Base-by-base conservation (phyloP, 2,329 filamentous ascomycete genomes). In the Fusarium foetens region DNA sequence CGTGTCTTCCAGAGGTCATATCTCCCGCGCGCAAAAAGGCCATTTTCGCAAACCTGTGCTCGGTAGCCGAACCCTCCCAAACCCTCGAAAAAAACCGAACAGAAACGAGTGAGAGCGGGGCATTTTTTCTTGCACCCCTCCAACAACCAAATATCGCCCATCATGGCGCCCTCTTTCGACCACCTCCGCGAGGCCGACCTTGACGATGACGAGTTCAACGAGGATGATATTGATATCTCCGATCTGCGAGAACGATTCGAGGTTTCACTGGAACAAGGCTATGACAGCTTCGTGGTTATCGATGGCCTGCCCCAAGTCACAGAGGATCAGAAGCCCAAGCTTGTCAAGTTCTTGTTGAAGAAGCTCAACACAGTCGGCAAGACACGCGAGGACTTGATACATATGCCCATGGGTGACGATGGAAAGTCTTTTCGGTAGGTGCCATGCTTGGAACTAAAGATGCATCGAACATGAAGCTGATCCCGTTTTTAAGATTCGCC, bases 271-370 rank as follows among this genome's bases (percentile, higher is more conserved):
- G 96, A 99, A 83, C 94, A 97, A 83, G 96, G 96, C 66, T 92
- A 98, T 78, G 96, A 99, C 82, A 93, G 94, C 73, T 99, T 99
- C 80, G 93, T 99, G 74, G 95, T 98, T 71, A 90, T 98, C 81
- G 96, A 99, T 83, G 96, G 96, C 75, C 90, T 99, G 46, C 96
- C 96, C 74, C 86, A 92, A 73, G 95, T 99, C 73, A 94, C 87
- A 66, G 94, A 95, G 82, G 95, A 96, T 54, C 95, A 93, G 86
- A 95, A 94, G 86, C 90, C 93, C 68, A 98, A 97, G 87, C 90
- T 99, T 70, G 87, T 97, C 83, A 98, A 98, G 85, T 98, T 98
- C 84, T 86, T 99, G 84, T 86, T 97, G 83, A 94, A 95, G 86
- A 98, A 97, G 87, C 87, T 99, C 78, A 95, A 92, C 84, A 87